phyloP scores from a whole-genome alignment of 805 yeast genomes.

The Candida yuanshanica region DNA sequence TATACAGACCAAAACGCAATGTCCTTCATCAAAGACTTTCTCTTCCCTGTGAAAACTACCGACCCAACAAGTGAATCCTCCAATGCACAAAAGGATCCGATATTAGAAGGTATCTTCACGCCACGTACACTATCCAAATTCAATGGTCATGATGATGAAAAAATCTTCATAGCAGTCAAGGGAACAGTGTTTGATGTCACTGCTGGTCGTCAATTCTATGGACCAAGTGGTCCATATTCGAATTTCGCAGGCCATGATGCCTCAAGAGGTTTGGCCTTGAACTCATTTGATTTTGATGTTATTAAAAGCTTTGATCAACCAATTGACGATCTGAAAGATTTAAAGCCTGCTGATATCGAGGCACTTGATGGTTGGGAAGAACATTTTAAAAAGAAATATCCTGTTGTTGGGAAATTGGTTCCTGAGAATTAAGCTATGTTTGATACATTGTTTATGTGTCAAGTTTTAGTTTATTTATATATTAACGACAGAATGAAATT shows the following conservation, averaged over 20 bases:
- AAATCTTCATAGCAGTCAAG: constrained; percentile 79
- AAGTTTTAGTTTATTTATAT: background rate
- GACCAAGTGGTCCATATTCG: constrained; percentile 93
- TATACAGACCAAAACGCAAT: too few relatives aligned
- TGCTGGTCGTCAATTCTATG: constrained; percentile 77
- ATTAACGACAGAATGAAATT: background rate
- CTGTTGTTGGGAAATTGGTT: constrained; percentile 67
- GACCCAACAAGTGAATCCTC: constrained; percentile 15
- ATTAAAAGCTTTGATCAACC: constrained; percentile 71
- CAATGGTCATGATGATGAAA: constrained; percentile 76
- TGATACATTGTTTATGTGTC: too few relatives aligned
- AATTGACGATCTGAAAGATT: constrained; percentile 63
- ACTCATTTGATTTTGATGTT: constrained; percentile 69
- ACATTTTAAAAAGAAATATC: constrained; percentile 77
- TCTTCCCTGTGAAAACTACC: constrained; percentile 23
- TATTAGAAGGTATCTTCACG: constrained; percentile 50
- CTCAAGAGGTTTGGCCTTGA: constrained; percentile 82
- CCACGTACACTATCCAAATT: constrained; percentile 67
- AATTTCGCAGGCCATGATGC: constrained; percentile 97
- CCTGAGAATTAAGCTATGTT: constrained; percentile 28
- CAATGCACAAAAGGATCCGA: constrained; percentile 25
- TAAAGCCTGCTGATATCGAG: constrained; percentile 53
- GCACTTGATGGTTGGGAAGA: constrained; percentile 81
- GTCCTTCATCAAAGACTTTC: constrained; percentile 23
- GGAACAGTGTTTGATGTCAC: constrained; percentile 85